Conservation (phyloP, 2,329 filamentous ascomycete genomes). For the Rhytidhysteron rufulum region DNA sequence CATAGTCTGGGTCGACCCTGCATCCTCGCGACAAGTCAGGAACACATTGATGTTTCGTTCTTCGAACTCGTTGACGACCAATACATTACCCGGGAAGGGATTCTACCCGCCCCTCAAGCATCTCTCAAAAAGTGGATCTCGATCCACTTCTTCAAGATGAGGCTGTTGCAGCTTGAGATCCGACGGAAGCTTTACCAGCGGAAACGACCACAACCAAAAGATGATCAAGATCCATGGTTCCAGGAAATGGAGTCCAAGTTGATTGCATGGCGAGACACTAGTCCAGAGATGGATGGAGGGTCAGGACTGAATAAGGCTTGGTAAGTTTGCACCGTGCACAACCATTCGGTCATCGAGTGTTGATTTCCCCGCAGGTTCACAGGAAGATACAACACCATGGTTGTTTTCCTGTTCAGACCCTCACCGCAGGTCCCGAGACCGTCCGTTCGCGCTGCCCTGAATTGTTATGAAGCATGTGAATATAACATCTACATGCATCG, state of each 20-base stretch:
- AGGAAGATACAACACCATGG: conserved; percentile 77
- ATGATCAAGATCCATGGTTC: conserved; percentile 87
- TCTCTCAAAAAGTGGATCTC: conserved; percentile 83
- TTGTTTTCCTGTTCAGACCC: conserved; percentile 82
- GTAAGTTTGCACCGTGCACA: conserved; percentile 47
- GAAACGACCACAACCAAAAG: conserved; percentile 70
- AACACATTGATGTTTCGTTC: conserved; percentile 80
- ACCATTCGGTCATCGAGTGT: neutral
- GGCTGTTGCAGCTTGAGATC: conserved; percentile 82
- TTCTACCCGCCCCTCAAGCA: conserved; percentile 63
- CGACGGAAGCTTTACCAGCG: conserved; percentile 80
- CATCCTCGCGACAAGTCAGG: conserved; percentile 75
- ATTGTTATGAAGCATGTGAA: conserved; percentile 78
- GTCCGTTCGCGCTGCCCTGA: conserved; percentile 69
- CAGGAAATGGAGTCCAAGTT: conserved; percentile 73
- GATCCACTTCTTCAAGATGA: conserved; percentile 92
- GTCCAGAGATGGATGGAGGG: conserved; percentile 67
- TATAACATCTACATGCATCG: conserved; percentile 79
- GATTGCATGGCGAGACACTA: conserved; percentile 71
- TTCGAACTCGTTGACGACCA: conserved; percentile 79
- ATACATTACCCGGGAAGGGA: conserved; percentile 74
- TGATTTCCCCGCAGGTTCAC: conserved; percentile 48
- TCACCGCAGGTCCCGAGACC: conserved; percentile 90
- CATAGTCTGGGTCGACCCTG: conserved; percentile 85
- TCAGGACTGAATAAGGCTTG: conserved; percentile 74